These are phyloP conservation scores for Hymenoscyphus infarciens DNA, from an alignment of 2,329 filamentous ascomycete genomes.

Conservation along the genomic window DNA sequence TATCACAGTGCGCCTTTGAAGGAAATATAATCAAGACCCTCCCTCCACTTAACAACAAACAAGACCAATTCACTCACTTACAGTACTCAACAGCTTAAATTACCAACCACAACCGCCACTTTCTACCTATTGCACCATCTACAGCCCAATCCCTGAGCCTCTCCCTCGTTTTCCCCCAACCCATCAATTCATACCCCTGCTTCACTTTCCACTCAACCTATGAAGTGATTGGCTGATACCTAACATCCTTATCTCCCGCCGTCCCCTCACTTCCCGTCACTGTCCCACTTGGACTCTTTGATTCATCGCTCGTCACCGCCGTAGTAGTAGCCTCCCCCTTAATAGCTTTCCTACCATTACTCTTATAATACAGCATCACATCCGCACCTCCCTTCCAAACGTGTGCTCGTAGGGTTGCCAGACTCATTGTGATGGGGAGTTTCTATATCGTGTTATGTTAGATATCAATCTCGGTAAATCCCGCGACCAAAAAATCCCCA, in stretches of 20 bases:
- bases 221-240: no score
- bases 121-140: not conserved
- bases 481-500: no score
- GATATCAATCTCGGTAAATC: no score
- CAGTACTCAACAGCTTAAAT: no score
- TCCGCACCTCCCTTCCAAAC: constrained; percentile 96
- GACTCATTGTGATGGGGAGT: constrained; percentile 78
- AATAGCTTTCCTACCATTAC: constrained; percentile 64
- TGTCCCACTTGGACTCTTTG: not conserved
- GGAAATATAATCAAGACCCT: no score
- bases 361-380: constrained; percentile 84
- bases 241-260: not conserved
- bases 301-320: not conserved
- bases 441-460: constrained; percentile 19
- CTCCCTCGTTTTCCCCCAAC: no score
- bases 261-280: not conserved
- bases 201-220: not conserved
- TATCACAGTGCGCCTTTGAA: no score
- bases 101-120: not conserved
- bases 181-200: no score
- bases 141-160: not conserved
- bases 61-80: no score
- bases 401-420: constrained; percentile 88
- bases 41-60: no score
- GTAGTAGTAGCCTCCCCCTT: constrained; percentile 13